Conservation (phyloP, 768 basidiomycete species). For the Tubosaeta brunneosetosa region DNA sequence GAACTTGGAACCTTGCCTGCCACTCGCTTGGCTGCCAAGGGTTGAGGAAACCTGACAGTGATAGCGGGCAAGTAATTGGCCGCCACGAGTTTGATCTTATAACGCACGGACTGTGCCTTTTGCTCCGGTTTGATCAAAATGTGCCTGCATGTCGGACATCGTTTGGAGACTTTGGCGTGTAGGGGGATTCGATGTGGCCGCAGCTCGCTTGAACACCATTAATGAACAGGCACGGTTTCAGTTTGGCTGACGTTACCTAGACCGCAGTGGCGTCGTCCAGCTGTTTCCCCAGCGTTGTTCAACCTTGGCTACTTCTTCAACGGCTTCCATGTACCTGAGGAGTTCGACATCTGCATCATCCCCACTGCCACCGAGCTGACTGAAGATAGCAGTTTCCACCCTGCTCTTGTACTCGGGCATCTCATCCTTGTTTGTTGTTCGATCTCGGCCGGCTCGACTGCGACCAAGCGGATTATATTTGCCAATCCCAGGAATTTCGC, state of each 20-base stretch:
- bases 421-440: constrained; percentile 67
- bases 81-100: constrained; percentile 97
- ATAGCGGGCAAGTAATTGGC: constrained; percentile 91
- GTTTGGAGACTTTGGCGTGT: constrained; percentile 91
- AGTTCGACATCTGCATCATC: constrained; percentile 69
- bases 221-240: not conserved
- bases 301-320: constrained; percentile 60
- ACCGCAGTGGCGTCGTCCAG: constrained; percentile 66
- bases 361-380: constrained; percentile 50
- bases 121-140: constrained; percentile 98
- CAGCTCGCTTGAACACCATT: constrained; percentile 53
- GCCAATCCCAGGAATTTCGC: constrained; percentile 79
- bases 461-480: constrained; percentile 66
- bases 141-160: constrained; percentile 90
- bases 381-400: constrained; percentile 56
- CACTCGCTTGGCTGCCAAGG: constrained; percentile 36
- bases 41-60: constrained; percentile 62
- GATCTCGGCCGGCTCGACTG: constrained; percentile 51
- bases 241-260: constrained; percentile 40
- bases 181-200: constrained; percentile 88
- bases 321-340: constrained; percentile 56
- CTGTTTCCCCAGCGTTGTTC: constrained; percentile 80
- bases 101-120: constrained; percentile 89
- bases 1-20: constrained; percentile 34
- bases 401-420: constrained; percentile 73